phyloP scores from a whole-genome alignment of 352 stramenopile species.

The Pythium biforme region DNA sequence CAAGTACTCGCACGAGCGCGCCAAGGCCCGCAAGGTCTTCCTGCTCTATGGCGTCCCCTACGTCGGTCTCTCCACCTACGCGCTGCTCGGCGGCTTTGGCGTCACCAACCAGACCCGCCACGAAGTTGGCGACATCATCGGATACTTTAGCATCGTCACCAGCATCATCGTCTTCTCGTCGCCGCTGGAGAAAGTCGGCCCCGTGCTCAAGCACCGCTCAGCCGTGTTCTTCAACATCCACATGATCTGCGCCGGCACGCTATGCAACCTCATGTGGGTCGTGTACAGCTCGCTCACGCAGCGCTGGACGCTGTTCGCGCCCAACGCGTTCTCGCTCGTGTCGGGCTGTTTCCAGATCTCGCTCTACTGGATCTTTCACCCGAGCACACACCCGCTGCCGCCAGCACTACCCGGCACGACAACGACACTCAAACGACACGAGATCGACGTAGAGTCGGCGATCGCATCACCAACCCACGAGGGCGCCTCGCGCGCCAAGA shows the following conservation, averaged over 20 bases:
- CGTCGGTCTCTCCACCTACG: slow-evolving; percentile 40
- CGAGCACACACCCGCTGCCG: slow-evolving; percentile 32
- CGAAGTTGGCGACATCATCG: slow-evolving; percentile 34
- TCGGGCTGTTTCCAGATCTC: slow-evolving; percentile 37
- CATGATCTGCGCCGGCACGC: slow-evolving; percentile 43
- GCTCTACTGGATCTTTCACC: slow-evolving; percentile 51
- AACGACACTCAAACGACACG: neutral
- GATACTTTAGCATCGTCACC: slow-evolving; percentile 41
- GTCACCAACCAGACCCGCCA: slow-evolving; percentile 33
- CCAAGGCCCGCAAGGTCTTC: slow-evolving; percentile 40
- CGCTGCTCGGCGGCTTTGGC: slow-evolving; percentile 34
- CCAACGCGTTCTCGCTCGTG: slow-evolving; percentile 42
- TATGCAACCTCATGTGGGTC: slow-evolving; percentile 39
- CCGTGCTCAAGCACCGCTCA: slow-evolving; percentile 48
- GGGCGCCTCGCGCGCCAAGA: neutral
- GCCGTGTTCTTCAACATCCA: slow-evolving; percentile 55
- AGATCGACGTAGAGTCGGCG: neutral
- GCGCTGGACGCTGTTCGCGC: slow-evolving; percentile 52
- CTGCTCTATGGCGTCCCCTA: slow-evolving; percentile 24
- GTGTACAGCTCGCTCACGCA: slow-evolving; percentile 40
- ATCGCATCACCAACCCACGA: neutral
- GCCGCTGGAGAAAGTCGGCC: slow-evolving; percentile 47
- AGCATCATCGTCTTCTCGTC: slow-evolving; percentile 53
- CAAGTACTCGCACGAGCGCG: slow-evolving; percentile 36
- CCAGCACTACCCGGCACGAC: neutral